Base-by-base conservation (phyloP, 1,284 basidiomycete genomes). In the Trametes sp. region DNA sequence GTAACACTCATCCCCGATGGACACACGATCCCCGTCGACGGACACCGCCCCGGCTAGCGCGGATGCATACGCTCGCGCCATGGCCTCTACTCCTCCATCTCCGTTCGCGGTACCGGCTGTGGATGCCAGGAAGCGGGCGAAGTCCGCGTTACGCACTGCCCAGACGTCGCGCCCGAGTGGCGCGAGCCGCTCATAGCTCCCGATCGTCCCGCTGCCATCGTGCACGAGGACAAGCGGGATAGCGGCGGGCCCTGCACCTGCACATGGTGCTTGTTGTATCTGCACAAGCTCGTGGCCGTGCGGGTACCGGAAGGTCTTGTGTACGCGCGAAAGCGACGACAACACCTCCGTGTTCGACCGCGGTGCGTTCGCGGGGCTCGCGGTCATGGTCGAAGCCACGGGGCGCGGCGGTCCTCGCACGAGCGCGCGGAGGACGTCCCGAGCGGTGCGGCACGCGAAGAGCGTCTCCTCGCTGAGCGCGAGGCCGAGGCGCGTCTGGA, bases 121-220 rank as follows among this genome's bases (percentile, higher is more conserved):
- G 19, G 14, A 67, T 59, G 51, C 53, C 7, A 35, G 21, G 24
- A 26, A 54, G 14, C 45, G 36, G 4, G 33, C 29, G 50, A 90
- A 83, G 21, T 77, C 76, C 0, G 87, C 86, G 67, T 90, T 87
- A 48, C 79, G 76, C 49, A 92, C 81, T 0, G 80, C 87, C 84
- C 85, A 90, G 0, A 91, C 76, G 31, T 78, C 70, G 48, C 88
- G 80, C 10, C 78, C 75, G 3, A 92, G 70, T 5, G 78, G 68
- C 5, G 74, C 68, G 9, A 92, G 75, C 7, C 78, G 80, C 48
- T 80, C 72, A 63, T 88, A 89, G 48, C 83, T 81, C 49, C 78
- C 77, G 8, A 82, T 75, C 16, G 88, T 70, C 0, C 90, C 90
- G 65, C 87, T 88, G 5, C 90, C 90, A 66, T 92, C 90, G 68